Evolutionary conservation across 108 stramenopile species (phyloP).

Genomic region (Skeletonema menzelii): DNA sequence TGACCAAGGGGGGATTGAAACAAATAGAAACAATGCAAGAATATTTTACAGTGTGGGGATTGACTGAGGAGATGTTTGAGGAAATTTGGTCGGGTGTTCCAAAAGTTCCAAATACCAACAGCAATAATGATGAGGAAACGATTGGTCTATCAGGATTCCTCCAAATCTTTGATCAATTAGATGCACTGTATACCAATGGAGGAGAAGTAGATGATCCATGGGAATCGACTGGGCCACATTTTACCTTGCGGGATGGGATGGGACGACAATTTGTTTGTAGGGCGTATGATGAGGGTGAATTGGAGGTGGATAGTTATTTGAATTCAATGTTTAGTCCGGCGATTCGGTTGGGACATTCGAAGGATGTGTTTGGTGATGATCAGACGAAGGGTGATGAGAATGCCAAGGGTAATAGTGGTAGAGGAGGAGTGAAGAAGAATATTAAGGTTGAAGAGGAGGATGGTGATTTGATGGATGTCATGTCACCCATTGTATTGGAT

Average conservation of each 20-base stretch:
- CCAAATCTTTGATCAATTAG: neutral
- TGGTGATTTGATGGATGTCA: constrained; percentile 8
- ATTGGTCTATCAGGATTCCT: neutral
- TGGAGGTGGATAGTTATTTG: constrained; percentile 52
- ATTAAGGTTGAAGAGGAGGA: neutral
- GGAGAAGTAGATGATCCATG: neutral
- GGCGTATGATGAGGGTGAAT: constrained; percentile 71
- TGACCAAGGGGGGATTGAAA: neutral
- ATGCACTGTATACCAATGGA: neutral
- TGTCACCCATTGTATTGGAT: constrained; percentile 9
- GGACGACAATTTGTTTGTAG: constrained; percentile 73
- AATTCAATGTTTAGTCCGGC: constrained; percentile 70
- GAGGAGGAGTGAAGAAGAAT: constrained; percentile 3
- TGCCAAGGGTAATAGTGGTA: neutral
- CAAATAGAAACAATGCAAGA: neutral
- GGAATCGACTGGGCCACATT: constrained; percentile 39
- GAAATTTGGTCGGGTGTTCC: neutral
- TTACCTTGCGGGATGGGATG: constrained; percentile 53
- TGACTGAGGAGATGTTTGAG: neutral
- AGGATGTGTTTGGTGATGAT: neutral
- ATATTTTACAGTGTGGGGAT: neutral
- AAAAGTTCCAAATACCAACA: neutral
- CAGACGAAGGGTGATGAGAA: neutral
- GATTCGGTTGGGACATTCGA: constrained; percentile 12
- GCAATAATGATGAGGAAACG: neutral